Base-by-base conservation (phyloP, 371 early-diverging fungal species). In the Rhizopus sp. region DNA sequence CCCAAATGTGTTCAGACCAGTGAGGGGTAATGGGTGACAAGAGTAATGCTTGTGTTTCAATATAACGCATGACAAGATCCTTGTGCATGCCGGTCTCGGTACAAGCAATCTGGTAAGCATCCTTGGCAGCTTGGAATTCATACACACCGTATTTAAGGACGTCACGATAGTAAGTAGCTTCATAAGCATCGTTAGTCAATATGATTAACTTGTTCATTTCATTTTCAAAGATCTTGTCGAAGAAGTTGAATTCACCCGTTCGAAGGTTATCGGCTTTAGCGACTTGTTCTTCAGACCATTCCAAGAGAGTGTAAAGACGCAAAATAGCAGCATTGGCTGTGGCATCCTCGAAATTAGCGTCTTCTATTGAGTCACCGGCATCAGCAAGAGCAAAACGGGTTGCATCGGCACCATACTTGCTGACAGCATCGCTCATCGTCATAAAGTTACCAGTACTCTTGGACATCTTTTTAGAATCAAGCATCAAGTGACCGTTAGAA, bases 381-480 rank as follows among this genome's bases (percentile, higher is more conserved):
- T 93, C 90, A 37, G 98, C 98, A 42, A 99, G 82, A 9, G 96
- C 92, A 75, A 99, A 85, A 57, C 99, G 91, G 7, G 98, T 96
- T 13, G 99, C 99, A 75, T 98, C 98, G 41, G 98, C 98, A 62
- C 99, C 98, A 68, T 91, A 99, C 68, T 88, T 92, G 33, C 81
- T 81, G 32, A 97, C 73, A 23, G 93, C 88, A 54, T 99, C 93
- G 29, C 81, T 75, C 55, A 98, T 84, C 41, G 96, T 97, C 81
- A 99, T 74, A 69, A 97, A 99, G 87, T 99, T 99, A 48, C 99
- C 99, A n/a, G 97, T 97, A 44, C 94, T 94, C 84, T 99, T 99
- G 69, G 96, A 89, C 99, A 99, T 99, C 87, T 99, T 99, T 50
- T 95, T 93, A 54, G 88, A 80, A 80, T 99, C 99, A 59, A 99